These are phyloP conservation scores for Trichodelitschia bisporula DNA, from an alignment of 495 filamentous ascomycete genomes.

Conservation along the genomic window DNA sequence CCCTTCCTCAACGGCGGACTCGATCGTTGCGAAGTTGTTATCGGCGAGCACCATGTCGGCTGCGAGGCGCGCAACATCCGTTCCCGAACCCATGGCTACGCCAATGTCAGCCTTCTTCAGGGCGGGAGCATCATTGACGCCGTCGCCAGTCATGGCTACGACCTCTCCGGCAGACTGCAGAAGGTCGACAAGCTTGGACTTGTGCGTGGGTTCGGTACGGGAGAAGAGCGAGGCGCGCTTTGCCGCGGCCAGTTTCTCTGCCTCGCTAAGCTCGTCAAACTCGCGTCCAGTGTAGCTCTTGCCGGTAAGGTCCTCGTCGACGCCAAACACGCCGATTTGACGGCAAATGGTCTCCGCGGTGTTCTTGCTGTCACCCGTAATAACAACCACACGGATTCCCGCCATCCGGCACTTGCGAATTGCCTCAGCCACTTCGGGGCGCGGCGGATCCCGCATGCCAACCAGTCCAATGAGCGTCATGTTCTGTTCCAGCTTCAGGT, in stretches of 20 bases:
- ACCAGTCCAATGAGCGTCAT: conserved; percentile 88
- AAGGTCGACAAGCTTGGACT: conserved; percentile 86
- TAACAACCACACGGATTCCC: conserved; percentile 91
- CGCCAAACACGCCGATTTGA: conserved; percentile 80
- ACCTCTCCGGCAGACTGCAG: conserved; percentile 85
- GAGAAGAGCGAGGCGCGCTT: conserved; percentile 82
- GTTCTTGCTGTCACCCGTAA: conserved; percentile 93
- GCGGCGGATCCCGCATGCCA: conserved; percentile 92
- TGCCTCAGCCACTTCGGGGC: conserved; percentile 70
- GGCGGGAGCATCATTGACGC: conserved; percentile 95
- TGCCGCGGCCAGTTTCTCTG: conserved; percentile 58
- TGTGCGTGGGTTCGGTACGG: conserved; percentile 87
- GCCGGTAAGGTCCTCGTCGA: conserved; percentile 56
- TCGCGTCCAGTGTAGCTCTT: conserved; percentile 92
- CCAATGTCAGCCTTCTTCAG: conserved; percentile 98
- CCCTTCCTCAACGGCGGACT: conserved; percentile 87
- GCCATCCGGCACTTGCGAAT: conserved; percentile 77
- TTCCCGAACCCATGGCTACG: conserved; percentile 96
- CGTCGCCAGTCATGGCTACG: conserved; percentile 98
- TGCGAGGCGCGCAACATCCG: conserved; percentile 88
- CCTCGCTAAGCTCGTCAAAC: conserved; percentile 64
- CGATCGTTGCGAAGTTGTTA: conserved; percentile 97
- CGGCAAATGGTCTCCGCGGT: conserved; percentile 96
- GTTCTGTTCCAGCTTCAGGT: conserved; percentile 65
- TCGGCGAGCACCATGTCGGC: conserved; percentile 98